Conservation (phyloP, 2,329 filamentous ascomycete genomes). For the Botrytis fabae region DNA sequence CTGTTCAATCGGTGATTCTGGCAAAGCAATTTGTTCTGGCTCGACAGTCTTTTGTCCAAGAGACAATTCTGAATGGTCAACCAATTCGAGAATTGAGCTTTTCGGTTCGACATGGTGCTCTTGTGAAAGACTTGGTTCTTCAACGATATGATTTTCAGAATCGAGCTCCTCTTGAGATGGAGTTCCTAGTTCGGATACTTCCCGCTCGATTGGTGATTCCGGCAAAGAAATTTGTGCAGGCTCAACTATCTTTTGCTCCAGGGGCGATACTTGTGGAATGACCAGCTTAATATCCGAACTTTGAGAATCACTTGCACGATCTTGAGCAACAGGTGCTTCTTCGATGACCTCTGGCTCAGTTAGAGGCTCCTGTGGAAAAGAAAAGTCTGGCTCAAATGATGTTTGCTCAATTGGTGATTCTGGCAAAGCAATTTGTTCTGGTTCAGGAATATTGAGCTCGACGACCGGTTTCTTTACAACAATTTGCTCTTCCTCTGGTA, state of each 20-base stretch:
- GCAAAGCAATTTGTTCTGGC: conserved; percentile 1
- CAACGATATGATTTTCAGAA: not conserved
- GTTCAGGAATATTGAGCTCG: not conserved
- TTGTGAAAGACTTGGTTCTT: not conserved
- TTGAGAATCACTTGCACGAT: not conserved
- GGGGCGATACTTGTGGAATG: not conserved
- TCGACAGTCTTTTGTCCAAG: not conserved
- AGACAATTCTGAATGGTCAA: not conserved
- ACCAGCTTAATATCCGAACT: not conserved
- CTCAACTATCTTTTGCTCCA: not conserved
- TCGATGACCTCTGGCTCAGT: not conserved
- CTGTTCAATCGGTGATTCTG: not conserved
- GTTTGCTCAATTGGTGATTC: conserved; percentile 9
- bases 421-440: conserved; percentile 13
- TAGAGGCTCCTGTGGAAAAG: not conserved
- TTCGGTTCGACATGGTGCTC: not conserved
- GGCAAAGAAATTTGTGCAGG: conserved; percentile 3
- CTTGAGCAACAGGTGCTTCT: not conserved
- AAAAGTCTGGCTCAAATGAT: not conserved
- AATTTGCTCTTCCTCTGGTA: not conserved
- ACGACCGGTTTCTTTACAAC: not conserved
- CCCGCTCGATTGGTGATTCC: not conserved
- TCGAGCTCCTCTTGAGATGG: not conserved
- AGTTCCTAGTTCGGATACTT: not conserved
- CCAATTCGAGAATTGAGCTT: not conserved